These are phyloP conservation scores for Suillus variegatus DNA, from an alignment of 768 basidiomycete species.

Conservation along the genomic window DNA sequence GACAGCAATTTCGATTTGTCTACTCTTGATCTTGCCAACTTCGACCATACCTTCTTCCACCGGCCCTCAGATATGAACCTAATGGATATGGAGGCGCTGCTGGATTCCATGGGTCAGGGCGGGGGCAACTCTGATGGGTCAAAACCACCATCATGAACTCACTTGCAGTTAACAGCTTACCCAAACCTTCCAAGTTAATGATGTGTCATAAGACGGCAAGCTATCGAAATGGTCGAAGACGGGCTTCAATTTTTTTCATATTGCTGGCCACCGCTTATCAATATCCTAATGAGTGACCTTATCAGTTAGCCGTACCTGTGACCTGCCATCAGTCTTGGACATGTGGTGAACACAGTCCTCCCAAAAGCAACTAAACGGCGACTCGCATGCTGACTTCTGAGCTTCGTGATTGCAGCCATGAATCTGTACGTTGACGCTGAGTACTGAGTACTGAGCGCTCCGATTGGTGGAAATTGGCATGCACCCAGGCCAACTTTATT, in stretches of 20 bases:
- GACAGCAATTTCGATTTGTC: conserved; percentile 49
- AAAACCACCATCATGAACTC: conserved; percentile 21
- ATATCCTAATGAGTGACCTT: background rate
- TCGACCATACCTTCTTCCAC: conserved; percentile 46
- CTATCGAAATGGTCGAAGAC: background rate
- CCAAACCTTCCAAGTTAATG: background rate
- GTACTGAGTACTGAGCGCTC: background rate
- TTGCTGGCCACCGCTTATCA: background rate
- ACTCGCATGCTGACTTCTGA: background rate
- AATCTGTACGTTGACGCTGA: background rate
- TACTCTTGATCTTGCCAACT: conserved; percentile 45
- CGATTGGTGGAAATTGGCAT: background rate
- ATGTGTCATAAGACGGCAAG: background rate
- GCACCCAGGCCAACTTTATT: no score
- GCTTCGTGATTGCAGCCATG: background rate
- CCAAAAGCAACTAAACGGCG: background rate
- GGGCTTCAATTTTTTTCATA: background rate
- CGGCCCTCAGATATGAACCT: conserved; percentile 46
- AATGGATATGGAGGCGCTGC: conserved; percentile 55
- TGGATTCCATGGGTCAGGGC: conserved; percentile 41
- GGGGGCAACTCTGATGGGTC: conserved; percentile 26
- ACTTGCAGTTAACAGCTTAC: background rate
- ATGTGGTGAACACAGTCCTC: background rate
- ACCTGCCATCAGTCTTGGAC: background rate
- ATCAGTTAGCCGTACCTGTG: background rate